Evolutionary conservation across 2,329 filamentous ascomycete species (phyloP).

Genomic region (Colletotrichum gigasporum): DNA sequence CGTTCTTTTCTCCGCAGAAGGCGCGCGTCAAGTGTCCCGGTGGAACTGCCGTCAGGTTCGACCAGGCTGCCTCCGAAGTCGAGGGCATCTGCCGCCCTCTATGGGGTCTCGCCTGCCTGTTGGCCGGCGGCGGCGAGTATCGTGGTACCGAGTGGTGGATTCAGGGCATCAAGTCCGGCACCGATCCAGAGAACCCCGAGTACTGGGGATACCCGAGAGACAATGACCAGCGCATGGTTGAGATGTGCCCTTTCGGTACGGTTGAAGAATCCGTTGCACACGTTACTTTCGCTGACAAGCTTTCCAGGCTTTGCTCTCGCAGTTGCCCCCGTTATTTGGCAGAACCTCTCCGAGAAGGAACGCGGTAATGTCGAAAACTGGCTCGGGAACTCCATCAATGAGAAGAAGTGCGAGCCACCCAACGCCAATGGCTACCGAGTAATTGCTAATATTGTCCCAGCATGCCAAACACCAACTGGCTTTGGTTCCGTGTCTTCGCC

Average conservation of each 20-base stretch:
- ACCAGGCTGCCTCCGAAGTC: slow-evolving; percentile 79
- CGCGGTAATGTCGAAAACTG: slow-evolving; percentile 74
- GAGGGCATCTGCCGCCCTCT: slow-evolving; percentile 80
- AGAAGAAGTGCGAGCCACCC: slow-evolving; percentile 67
- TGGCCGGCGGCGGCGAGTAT: slow-evolving; percentile 75
- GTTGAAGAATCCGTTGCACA: too few species aligned
- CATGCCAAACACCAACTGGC: slow-evolving; percentile 75
- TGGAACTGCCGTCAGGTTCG: slow-evolving; percentile 78
- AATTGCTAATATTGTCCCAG: slow-evolving; percentile 49
- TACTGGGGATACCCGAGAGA: slow-evolving; percentile 83
- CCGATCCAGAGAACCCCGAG: slow-evolving; percentile 74
- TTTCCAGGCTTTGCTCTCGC: slow-evolving; percentile 71
- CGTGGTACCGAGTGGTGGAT: slow-evolving; percentile 72
- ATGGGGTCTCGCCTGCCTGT: slow-evolving; percentile 77
- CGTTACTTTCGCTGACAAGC: neutral
- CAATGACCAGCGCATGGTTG: slow-evolving; percentile 85
- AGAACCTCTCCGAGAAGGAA: slow-evolving; percentile 69
- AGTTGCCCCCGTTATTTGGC: slow-evolving; percentile 74
- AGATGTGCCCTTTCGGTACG: slow-evolving; percentile 79
- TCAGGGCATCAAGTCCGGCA: slow-evolving; percentile 75
- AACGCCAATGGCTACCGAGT: neutral
- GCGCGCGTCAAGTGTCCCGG: slow-evolving; percentile 74
- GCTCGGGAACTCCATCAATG: slow-evolving; percentile 80
- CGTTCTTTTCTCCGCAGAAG: slow-evolving; percentile 75
- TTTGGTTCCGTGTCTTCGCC: slow-evolving; percentile 88